Evolutionary conservation across 2,329 filamentous ascomycete species (phyloP), one percentile per base, ranked within the genome.

Genomic region (Dactylonectria estremocensis): DNA sequence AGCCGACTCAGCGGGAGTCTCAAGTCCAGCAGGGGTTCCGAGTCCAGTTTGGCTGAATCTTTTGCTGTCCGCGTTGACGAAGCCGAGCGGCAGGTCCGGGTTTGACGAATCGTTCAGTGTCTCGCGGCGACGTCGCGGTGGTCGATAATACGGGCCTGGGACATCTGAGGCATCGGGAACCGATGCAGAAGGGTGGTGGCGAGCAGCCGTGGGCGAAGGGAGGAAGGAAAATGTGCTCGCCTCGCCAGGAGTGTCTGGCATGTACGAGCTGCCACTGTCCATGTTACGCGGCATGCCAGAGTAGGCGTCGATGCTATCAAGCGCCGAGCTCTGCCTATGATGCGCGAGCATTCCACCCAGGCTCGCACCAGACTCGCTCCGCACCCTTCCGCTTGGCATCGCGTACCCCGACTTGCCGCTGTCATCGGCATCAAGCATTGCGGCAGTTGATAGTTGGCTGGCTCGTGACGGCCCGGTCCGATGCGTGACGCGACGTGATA

Each of bases 131-230:
- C 90, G 86, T 71, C 95, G 87, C 16, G 95, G 95, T 18, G 94
- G 94, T 54, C 95, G 91, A 78, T 97, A 98, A 77, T 96, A 98
- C 0, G 94, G 94, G 78, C 97, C 94, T 2, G 89, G 83, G 14
- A 86, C 78, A 70, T 97, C 94, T 2, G 89, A 83, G 13, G 86
- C 78, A 70, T 91, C 87, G 35, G 85, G 78, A 31, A 86, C 81
- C 48, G 84, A 81, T 5, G 85, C 74, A 28, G 71, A 86, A 80
- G 66, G 87, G 77, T 59, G 83, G 81, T 73, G 84, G 82, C 74
- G 80, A 78, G 84, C 77, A 79, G 84, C 82, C 45, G 84, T 85
- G 10, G 90, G 88, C 33, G 89, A 89, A 56, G 88, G 84, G 66
- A 93, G 76, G 77, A 92, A 92, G n/a, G 92, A 95, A 75, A 92